Evolutionary conservation across 352 stramenopile species (phyloP).

Genomic region (Globisporangium cylindrosporum): DNA sequence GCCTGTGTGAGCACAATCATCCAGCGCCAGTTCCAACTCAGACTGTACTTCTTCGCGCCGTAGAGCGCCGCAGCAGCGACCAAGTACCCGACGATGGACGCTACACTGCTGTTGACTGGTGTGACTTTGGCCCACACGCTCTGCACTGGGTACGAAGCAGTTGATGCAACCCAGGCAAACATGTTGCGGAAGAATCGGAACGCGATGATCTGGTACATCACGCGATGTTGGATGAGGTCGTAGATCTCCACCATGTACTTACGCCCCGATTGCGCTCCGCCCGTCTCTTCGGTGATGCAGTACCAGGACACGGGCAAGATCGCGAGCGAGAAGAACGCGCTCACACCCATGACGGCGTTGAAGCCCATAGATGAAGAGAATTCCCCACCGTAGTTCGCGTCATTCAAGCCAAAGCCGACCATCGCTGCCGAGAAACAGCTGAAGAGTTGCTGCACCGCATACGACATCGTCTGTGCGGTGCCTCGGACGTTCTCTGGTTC

Average conservation of each 20-base stretch:
- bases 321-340: background rate
- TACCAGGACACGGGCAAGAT: background rate
- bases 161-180: background rate
- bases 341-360: background rate
- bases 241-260: background rate
- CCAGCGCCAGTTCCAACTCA: background rate
- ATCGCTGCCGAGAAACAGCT: background rate
- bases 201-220: background rate
- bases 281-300: background rate
- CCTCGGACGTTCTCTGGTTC: background rate
- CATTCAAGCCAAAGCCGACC: conserved; percentile 2
- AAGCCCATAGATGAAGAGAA: conserved; percentile 1
- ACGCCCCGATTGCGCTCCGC: background rate
- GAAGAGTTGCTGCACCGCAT: background rate
- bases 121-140: background rate
- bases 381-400: background rate
- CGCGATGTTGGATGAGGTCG: background rate
- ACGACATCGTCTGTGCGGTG: background rate
- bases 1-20: background rate
- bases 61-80: background rate
- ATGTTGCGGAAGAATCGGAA: background rate
- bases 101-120: background rate
- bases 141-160: background rate
- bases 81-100: background rate
- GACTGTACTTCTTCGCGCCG: background rate